Evolutionary conservation across 192 early-diverging fungal genomes (phyloP).

Genomic region (Diversispora eburnea): DNA sequence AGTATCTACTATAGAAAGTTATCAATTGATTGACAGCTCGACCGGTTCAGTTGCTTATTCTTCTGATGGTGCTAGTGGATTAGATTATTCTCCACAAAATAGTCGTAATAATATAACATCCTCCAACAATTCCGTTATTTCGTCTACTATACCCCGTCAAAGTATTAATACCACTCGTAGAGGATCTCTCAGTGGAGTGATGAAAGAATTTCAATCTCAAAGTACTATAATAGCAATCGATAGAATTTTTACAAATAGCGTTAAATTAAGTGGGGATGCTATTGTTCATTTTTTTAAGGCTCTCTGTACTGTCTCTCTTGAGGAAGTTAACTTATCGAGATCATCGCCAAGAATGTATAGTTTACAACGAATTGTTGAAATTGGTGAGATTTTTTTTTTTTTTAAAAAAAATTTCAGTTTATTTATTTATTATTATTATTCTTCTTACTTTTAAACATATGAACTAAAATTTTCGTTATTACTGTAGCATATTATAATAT

Average conservation of each 20-base stretch:
- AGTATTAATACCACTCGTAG: conserved; percentile 35
- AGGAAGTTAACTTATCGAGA: conserved; percentile 72
- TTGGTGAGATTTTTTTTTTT: conserved; percentile 38
- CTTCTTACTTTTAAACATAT: background rate
- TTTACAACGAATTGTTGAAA: conserved; percentile 91
- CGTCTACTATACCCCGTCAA: conserved; percentile 1
- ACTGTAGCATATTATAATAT: conserved; percentile 86
- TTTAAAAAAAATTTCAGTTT: background rate
- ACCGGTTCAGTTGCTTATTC: conserved; percentile 39
- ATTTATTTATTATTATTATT: background rate
- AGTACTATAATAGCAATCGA: conserved; percentile 83
- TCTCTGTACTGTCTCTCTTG: conserved; percentile 81
- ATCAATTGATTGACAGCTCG: conserved; percentile 67
- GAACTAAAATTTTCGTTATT: background rate
- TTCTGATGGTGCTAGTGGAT: conserved; percentile 37
- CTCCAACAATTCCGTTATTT: conserved; percentile 8
- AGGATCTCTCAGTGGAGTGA: conserved; percentile 38
- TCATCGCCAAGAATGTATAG: conserved; percentile 78
- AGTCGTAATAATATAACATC: background rate
- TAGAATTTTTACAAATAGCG: conserved; percentile 79
- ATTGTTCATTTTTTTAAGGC: conserved; percentile 87
- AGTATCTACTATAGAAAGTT: conserved; percentile 82
- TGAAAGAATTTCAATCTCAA: conserved; percentile 68
- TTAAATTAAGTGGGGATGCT: conserved; percentile 70
- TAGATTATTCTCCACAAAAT: conserved; percentile 39